Base-by-base conservation (phyloP, 2,329 filamentous ascomycete species). In the Apiospora hydei region DNA sequence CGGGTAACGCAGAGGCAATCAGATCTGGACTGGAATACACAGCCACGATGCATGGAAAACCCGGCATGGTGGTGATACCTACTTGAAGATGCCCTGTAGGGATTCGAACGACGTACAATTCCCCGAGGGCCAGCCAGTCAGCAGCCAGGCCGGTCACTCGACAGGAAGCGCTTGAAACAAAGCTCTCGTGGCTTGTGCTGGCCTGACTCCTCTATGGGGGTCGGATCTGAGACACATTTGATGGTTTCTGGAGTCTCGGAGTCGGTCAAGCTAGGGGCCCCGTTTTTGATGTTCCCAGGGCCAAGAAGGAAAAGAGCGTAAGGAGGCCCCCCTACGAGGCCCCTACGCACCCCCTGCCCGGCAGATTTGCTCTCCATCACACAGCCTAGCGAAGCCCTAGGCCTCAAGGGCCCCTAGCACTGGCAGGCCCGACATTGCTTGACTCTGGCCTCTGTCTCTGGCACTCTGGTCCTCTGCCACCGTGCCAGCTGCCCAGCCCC, bases 181-280 rank as follows among this genome's bases (percentile, higher is more conserved):
- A 41, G 57, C 57, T 64, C 57, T 10, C n/a, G 57, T 61, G 53
- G 53, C 53, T 61, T 61, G 53, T 61, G 53, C 26, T 61, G 53
- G 21, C 14, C 49, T 53, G 53, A 14, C 53, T 61, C 53, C 53
- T 21, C 53, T 21, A 34, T 21, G 26, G 53, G 53, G 53, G 53
- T 61, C 16, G 53, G 26, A 61, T 61, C 53, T 61, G 53, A 61
- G 53, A 61, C 53, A 61, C 53, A 61, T 61, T 57, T 18, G 30
- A 61, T 61, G 53, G 30, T 16, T 38, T 26, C 26, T 61, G 53
- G 26, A 61, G 53, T 61, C 53, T 61, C 53, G 53, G 53, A 61
- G 53, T 61, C 53, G 53, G 53, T 61, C 53, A n/a, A 61, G 53
- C 53, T 61, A 18, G 53, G 49, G 53, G 46, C 10, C 53, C 53